A percentile compares a stretch with the other conserved stretches of the same genome.
Evolutionary conservation across 179 eudicot genomes (phyloP).

Genomic region (Beta lomatogona): DNA sequence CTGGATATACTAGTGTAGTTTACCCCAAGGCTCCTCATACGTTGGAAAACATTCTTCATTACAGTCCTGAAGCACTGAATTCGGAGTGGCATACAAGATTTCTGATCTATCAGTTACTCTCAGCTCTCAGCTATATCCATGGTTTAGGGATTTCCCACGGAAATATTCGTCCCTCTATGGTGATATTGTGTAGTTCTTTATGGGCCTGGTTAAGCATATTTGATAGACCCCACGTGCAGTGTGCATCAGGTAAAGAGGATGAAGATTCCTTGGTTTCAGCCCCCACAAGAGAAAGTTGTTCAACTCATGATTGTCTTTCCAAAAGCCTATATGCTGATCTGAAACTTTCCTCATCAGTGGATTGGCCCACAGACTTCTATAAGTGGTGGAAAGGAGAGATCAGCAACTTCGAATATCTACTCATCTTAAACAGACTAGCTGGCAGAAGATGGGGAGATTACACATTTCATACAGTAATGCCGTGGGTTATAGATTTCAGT

Average conservation of each 20-base stretch:
- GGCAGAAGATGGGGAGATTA: slow-evolving; percentile 99
- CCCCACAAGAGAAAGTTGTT: slow-evolving; percentile 30
- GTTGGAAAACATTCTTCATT: slow-evolving; percentile 78
- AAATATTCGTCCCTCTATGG: slow-evolving; percentile 60
- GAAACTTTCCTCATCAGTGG: slow-evolving; percentile 46
- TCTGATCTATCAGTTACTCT: slow-evolving; percentile 77
- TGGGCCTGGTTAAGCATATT: slow-evolving; percentile 83
- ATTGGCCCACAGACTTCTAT: slow-evolving; percentile 70
- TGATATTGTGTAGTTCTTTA: slow-evolving; percentile 59
- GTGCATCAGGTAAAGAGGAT: slow-evolving; percentile 26
- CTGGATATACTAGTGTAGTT: slow-evolving; percentile 46
- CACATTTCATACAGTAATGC: slow-evolving; percentile 91
- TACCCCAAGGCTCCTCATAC: slow-evolving; percentile 73
- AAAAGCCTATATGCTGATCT: slow-evolving; percentile 62
- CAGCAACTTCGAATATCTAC: slow-evolving; percentile 88
- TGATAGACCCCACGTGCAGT: slow-evolving; percentile 41
- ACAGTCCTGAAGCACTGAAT: slow-evolving; percentile 68
- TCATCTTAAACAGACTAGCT: slow-evolving; percentile 76
- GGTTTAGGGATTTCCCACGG: slow-evolving; percentile 80
- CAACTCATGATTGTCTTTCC: slow-evolving; percentile 48
- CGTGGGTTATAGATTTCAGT: slow-evolving; percentile 95
- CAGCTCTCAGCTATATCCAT: slow-evolving; percentile 77
- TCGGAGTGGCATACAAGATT: slow-evolving; percentile 75
- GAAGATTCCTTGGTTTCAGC: slow-evolving; percentile 31
- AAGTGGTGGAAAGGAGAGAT: slow-evolving; percentile 89